Conservation (phyloP, 768 basidiomycete genomes). For the Russula olivacea region DNA sequence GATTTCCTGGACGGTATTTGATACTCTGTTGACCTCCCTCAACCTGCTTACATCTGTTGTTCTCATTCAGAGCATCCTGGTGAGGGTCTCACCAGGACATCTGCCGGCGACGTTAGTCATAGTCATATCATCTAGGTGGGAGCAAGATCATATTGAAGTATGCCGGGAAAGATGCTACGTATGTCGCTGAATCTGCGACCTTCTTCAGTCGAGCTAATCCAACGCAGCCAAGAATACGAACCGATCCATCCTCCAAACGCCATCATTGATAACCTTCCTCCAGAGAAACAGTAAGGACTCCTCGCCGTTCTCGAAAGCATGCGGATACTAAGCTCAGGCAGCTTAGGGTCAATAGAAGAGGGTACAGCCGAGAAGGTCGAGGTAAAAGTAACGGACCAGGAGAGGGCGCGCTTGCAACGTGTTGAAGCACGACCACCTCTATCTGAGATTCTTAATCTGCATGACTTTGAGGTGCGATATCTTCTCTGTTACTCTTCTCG, state of each 20-base stretch:
- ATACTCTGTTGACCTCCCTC: neutral
- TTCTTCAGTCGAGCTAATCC: neutral
- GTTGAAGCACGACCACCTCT: conserved; percentile 62
- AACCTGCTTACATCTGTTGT: neutral
- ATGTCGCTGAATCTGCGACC: neutral
- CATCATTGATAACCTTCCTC: conserved; percentile 68
- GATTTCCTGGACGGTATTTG: conserved; percentile 36
- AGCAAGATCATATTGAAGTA: conserved; percentile 49
- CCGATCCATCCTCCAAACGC: conserved; percentile 85
- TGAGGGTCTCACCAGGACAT: neutral
- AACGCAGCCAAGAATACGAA: conserved; percentile 55
- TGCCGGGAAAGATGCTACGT: conserved; percentile 49
- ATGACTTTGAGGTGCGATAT: conserved; percentile 80
- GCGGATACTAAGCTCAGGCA: conserved; percentile 15
- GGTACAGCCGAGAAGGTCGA: conserved; percentile 58
- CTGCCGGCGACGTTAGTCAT: neutral
- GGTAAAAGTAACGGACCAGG: conserved; percentile 59
- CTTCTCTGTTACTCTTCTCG: neutral
- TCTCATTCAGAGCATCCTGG: conserved; percentile 22
- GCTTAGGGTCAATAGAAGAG: conserved; percentile 65
- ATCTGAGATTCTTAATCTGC: conserved; percentile 77
- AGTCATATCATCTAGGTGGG: conserved; percentile 34
- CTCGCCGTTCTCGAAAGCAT: neutral
- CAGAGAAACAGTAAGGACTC: conserved; percentile 60
- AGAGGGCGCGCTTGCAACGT: conserved; percentile 61